These are phyloP conservation scores for Dichotomocladium elegans DNA, from an alignment of 371 early-diverging fungal genomes.

Conservation along the genomic window DNA sequence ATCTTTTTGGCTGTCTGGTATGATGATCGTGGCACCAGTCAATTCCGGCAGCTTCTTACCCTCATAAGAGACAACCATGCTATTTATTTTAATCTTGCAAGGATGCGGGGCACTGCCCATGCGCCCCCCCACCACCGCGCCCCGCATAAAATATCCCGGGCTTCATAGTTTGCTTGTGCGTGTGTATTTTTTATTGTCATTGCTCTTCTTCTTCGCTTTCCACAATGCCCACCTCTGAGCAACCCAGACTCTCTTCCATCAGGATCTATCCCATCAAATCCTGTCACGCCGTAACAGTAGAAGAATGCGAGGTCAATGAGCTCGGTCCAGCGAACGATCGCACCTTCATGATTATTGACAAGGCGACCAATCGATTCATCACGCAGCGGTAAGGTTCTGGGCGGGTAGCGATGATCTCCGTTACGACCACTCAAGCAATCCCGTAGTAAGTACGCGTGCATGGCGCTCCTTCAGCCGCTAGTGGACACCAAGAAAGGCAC, in stretches of 20 bases:
- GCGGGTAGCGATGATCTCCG: background rate
- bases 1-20: too few relatives aligned
- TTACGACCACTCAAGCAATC: background rate
- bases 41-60: too few relatives aligned
- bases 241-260: slow-evolving; percentile 16
- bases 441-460: slow-evolving; percentile 36
- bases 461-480: slow-evolving; percentile 26
- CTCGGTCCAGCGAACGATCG: slow-evolving; percentile 40
- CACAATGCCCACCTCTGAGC: background rate
- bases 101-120: too few relatives aligned
- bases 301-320: slow-evolving; percentile 26
- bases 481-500: slow-evolving; percentile 17
- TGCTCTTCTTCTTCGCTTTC: background rate
- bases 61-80: too few relatives aligned
- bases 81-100: too few relatives aligned
- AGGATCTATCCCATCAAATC: slow-evolving; percentile 42
- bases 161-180: too few relatives aligned
- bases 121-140: too few relatives aligned
- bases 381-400: slow-evolving; percentile 33
- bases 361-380: slow-evolving; percentile 26
- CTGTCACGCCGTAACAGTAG: slow-evolving; percentile 30
- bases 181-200: too few relatives aligned
- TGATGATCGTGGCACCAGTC: too few relatives aligned
- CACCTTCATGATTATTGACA: slow-evolving; percentile 42
- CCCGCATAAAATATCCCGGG: too few relatives aligned